phyloP scores from a whole-genome alignment of 2,329 filamentous ascomycete species.

The Fusarium sp. region DNA sequence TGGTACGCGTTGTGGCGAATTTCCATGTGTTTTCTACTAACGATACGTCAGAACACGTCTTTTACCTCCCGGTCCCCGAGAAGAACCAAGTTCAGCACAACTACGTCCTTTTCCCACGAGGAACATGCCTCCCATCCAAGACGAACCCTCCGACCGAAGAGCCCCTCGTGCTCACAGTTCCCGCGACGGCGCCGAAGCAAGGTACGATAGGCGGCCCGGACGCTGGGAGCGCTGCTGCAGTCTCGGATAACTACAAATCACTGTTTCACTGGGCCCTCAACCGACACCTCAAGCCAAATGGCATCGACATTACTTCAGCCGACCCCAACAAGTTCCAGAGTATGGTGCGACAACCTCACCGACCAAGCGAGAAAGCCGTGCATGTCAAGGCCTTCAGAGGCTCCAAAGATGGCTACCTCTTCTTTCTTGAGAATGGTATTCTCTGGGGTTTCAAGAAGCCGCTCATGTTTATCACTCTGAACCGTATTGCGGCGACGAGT shows the following conservation, averaged over 20 bases:
- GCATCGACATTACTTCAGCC: constrained; percentile 59
- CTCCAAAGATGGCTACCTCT: constrained; percentile 73
- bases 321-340: constrained; percentile 67
- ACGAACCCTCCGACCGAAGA: constrained; percentile 57
- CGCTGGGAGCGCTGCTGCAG: constrained; percentile 58
- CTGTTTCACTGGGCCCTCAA: constrained; percentile 70
- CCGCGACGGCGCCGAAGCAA: constrained; percentile 67
- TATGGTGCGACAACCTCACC: constrained; percentile 63
- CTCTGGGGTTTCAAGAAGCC: constrained; percentile 78
- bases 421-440: constrained; percentile 72
- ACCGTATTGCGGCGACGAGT: constrained; percentile 68
- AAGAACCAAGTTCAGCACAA: constrained; percentile 72
- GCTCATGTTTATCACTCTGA: constrained; percentile 69
- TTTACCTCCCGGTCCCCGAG: constrained; percentile 71
- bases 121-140: constrained; percentile 62
- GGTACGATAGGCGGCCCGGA: constrained; percentile 63
- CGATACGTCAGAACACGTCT: constrained; percentile 61
- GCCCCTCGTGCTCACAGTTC: constrained; percentile 71
- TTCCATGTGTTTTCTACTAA: constrained; percentile 15
- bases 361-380: constrained; percentile 69
- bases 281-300: constrained; percentile 60
- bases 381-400: constrained; percentile 73
- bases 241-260: constrained; percentile 66
- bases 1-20: constrained; percentile 53
- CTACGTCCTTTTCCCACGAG: constrained; percentile 69